Base-by-base conservation (phyloP, 2,329 filamentous ascomycete species). In the Calycina herbarum region DNA sequence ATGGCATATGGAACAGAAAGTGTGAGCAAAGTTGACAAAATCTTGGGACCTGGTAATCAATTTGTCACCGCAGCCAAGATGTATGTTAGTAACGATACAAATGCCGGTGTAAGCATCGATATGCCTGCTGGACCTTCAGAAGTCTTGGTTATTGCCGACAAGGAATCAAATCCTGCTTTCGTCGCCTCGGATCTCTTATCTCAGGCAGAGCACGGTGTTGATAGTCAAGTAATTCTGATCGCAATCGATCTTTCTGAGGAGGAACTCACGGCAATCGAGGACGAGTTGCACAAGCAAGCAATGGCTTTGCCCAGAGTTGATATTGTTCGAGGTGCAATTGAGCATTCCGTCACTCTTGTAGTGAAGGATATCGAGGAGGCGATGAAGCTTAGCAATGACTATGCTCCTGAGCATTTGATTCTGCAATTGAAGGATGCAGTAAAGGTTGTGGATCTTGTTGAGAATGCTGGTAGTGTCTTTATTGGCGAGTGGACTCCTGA, bases 31-130 rank as follows among this genome's bases (percentile, higher is more conserved):
- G 95, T 99, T 7, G 95, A 99, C 83, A 99, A 99, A 86, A 97
- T 99, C 72, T 87, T 98, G 13, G 95, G 95, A 0, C 95, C 95
- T 2, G 95, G 95, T 42, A 99, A 99, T 80, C 95, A 98, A 78
- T 99, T 98, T 76, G 95, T 99, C 51, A 99, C 95, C 0, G 95
- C 95, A 0, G 95, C 92, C 62, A 99, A 99, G 86, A 99, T 99
- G 95, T 85, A 94, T 73, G 95, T 99, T 56, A 92, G 90, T 79
- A 99, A 99, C 78, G 95, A 99, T 77, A 98, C 95, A 57, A 96
- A 93, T 67, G 95, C 95, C 13, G 91, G 92, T 27, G 94, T 97
- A 51, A 90, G 93, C 78, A 99, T 99, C 74, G 95, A 99, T 76
- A 99, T 99, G 95, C 95, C 95, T 11, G 95, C 95, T 42, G 95